These are phyloP conservation scores for Neofusicoccum cordaticola DNA, from an alignment of 2,329 filamentous ascomycete species.

Conservation along the genomic window DNA sequence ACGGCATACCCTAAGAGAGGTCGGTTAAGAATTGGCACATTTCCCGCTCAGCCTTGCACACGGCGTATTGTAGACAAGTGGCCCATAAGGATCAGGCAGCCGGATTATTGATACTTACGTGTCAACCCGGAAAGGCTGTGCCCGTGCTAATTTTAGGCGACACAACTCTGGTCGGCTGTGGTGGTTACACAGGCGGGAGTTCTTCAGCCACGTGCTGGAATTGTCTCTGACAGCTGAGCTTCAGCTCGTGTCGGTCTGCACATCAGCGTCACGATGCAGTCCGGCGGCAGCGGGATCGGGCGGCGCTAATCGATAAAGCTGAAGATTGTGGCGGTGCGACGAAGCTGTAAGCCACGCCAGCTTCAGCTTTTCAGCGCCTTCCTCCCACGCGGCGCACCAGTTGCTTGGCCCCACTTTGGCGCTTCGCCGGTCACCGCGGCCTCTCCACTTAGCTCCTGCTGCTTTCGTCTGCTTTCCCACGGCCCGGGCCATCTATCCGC, in stretches of 20 bases:
- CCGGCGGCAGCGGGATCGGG: neutral
- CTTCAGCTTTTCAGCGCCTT: no score
- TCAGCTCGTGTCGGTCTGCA: neutral
- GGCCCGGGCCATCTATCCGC: neutral
- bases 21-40: neutral
- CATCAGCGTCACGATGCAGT: neutral
- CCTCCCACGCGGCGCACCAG: neutral
- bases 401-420: no score
- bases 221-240: neutral
- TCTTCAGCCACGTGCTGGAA: neutral
- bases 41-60: neutral
- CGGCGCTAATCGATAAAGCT: neutral
- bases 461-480: neutral
- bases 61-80: no score
- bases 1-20: neutral
- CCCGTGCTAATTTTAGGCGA: no score
- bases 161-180: neutral
- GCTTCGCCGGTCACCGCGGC: no score
- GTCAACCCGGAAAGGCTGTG: no score
- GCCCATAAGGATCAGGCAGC: no score
- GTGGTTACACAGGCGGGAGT: neutral
- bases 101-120: no score
- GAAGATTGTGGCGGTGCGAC: neutral
- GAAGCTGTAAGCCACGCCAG: neutral
- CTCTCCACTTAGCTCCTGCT: no score